These are phyloP conservation scores for Aspergillus bombycis DNA, from an alignment of 2,329 filamentous ascomycete genomes.

Conservation along the genomic window DNA sequence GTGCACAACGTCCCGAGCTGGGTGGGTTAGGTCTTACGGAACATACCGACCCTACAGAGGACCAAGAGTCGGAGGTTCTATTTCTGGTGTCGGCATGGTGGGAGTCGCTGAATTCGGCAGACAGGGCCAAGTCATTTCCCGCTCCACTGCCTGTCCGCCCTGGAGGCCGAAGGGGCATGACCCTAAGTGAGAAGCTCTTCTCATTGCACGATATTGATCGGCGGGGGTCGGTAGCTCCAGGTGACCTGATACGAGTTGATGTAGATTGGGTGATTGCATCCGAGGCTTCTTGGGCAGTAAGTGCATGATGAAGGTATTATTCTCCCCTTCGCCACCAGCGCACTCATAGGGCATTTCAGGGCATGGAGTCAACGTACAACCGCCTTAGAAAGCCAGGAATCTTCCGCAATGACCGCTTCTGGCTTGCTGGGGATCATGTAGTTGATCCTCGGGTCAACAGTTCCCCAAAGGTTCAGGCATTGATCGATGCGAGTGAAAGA, in stretches of 20 bases:
- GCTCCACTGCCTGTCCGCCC: constrained; percentile 18
- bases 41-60: not conserved
- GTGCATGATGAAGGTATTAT: not conserved
- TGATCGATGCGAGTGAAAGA: constrained; percentile 43
- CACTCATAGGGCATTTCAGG: constrained; percentile 16
- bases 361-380: constrained; percentile 49
- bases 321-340: not conserved
- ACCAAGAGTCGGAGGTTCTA: constrained; percentile 24
- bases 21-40: constrained; percentile 20
- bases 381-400: constrained; percentile 46
- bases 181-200: constrained; percentile 44
- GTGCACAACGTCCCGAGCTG: constrained; percentile 20
- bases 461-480: constrained; percentile 36
- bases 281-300: constrained; percentile 46
- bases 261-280: constrained; percentile 54
- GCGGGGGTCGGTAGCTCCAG: constrained; percentile 33
- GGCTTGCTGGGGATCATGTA: constrained; percentile 55
- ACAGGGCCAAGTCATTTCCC: constrained; percentile 17
- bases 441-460: constrained; percentile 50
- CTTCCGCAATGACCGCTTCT: constrained; percentile 56
- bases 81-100: constrained; percentile 34
- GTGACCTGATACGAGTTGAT: constrained; percentile 46
- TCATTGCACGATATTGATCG: constrained; percentile 39
- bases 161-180: constrained; percentile 18
- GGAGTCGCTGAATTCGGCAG: constrained; percentile 32